A percentile compares a stretch with the other conserved stretches of the same genome.
Evolutionary conservation across 1,284 basidiomycete species (phyloP).

Genomic region (Stereum hirsutum): DNA sequence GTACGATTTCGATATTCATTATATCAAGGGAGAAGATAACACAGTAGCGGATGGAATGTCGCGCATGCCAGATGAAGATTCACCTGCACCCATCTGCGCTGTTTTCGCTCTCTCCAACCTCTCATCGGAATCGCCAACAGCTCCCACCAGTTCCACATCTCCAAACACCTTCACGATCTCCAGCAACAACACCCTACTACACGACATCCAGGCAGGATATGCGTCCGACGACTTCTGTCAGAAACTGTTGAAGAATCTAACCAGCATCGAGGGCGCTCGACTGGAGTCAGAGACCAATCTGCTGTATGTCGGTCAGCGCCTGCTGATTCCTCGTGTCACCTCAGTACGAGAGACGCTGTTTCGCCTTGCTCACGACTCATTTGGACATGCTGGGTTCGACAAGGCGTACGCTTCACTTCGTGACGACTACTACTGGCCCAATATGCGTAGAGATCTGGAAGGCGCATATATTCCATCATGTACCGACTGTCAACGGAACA

Average conservation of each 20-base stretch:
- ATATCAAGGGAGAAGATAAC: slow-evolving; percentile 28
- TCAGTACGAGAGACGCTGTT: slow-evolving; percentile 13
- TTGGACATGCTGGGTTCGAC: slow-evolving; percentile 15
- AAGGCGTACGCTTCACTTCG: slow-evolving; percentile 13
- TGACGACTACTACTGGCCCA: slow-evolving; percentile 13
- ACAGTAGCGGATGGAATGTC: slow-evolving; percentile 27
- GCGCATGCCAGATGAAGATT: slow-evolving; percentile 15
- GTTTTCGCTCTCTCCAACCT: not conserved
- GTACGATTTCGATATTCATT: slow-evolving; percentile 26
- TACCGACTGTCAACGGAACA: slow-evolving; percentile 10
- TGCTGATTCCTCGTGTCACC: slow-evolving; percentile 16
- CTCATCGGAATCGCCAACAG: not conserved
- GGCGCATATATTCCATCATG: slow-evolving; percentile 9
- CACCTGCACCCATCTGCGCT: not conserved
- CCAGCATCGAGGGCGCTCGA: not conserved
- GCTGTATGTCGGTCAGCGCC: slow-evolving; percentile 16
- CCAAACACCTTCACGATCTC: not conserved
- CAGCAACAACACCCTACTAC: not conserved
- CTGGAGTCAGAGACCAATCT: too few species aligned
- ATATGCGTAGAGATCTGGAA: slow-evolving; percentile 11
- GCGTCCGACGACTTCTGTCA: not conserved
- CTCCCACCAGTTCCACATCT: too few species aligned
- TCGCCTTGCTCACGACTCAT: slow-evolving; percentile 13
- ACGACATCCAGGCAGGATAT: not conserved
- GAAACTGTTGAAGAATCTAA: not conserved